A percentile compares a stretch with the other conserved stretches of the same genome.
Conservation (phyloP, 2,329 filamentous ascomycete species). For the Aspergillus versicolor region DNA sequence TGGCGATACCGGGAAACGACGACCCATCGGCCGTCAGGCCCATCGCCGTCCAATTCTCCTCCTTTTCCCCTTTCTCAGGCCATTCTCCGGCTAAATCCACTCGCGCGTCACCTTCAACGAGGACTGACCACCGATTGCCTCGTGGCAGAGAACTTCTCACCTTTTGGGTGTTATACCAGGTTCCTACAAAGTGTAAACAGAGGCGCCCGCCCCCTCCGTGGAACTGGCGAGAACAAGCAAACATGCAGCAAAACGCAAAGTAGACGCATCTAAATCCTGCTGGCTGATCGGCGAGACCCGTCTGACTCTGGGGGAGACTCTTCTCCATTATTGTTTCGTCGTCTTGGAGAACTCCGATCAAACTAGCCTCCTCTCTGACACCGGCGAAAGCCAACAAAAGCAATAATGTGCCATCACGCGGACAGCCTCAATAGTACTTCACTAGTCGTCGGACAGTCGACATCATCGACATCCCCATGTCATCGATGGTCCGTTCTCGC, state of each 20-base stretch:
- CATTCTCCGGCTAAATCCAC: neutral
- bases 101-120: neutral
- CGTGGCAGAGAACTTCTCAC: neutral
- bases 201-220: neutral
- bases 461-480: neutral
- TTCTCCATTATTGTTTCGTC: neutral
- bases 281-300: slow-evolving; percentile 13
- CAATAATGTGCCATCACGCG: slow-evolving; percentile 16
- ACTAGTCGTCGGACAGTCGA: neutral
- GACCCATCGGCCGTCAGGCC: neutral
- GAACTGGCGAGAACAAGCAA: slow-evolving; percentile 1
- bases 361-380: slow-evolving; percentile 13
- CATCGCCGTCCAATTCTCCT: neutral
- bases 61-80: neutral
- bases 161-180: neutral
- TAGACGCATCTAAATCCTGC: neutral
- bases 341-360: slow-evolving; percentile 7
- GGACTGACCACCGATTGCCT: neutral
- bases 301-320: slow-evolving; percentile 1
- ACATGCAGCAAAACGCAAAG: slow-evolving; percentile 6
- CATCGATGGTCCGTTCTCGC: slow-evolving; percentile 13
- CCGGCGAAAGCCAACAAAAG: slow-evolving; percentile 11
- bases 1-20: slow-evolving; percentile 7
- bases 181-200: neutral
- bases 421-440: slow-evolving; percentile 5